A percentile compares a stretch with the other conserved stretches of the same genome.
These are phyloP conservation scores for Mucor lusitanicus DNA, from an alignment of 371 early-diverging fungal genomes.

Conservation along the genomic window DNA sequence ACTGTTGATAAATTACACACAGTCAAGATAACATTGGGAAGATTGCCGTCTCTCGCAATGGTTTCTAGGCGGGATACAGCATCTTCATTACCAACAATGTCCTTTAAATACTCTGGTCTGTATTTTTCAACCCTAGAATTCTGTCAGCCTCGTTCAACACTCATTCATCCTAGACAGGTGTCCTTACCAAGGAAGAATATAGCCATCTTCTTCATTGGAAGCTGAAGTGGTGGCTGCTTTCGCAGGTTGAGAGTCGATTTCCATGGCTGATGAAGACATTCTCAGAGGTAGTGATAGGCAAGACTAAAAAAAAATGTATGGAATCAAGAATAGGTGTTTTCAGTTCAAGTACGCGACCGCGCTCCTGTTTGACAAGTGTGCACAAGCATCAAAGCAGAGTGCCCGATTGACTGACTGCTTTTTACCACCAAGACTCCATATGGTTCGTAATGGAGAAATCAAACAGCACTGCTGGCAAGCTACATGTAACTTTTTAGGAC, in stretches of 20 bases:
- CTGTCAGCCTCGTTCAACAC: background rate
- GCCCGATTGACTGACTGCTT: background rate
- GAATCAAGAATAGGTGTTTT: background rate
- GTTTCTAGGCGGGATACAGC: constrained; percentile 85
- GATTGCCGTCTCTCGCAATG: constrained; percentile 90
- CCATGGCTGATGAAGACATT: constrained; percentile 2
- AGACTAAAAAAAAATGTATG: background rate
- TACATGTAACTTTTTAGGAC: too few species aligned
- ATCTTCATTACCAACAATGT: constrained; percentile 96
- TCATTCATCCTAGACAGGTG: background rate
- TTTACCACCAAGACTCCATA: background rate
- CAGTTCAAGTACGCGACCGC: background rate
- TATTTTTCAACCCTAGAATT: constrained; percentile 94
- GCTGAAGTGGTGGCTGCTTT: background rate
- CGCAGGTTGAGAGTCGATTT: background rate
- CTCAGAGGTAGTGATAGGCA: background rate
- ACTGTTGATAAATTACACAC: constrained; percentile 42
- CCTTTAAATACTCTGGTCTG: constrained; percentile 83
- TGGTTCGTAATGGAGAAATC: background rate
- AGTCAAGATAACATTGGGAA: constrained; percentile 96
- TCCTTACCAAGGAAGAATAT: background rate
- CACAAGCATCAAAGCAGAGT: background rate
- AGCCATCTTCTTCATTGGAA: background rate
- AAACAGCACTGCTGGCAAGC: background rate
- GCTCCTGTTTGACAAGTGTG: background rate